phyloP scores from a whole-genome alignment of 164 flowering plant species.

The Protea cynaroides region DNA sequence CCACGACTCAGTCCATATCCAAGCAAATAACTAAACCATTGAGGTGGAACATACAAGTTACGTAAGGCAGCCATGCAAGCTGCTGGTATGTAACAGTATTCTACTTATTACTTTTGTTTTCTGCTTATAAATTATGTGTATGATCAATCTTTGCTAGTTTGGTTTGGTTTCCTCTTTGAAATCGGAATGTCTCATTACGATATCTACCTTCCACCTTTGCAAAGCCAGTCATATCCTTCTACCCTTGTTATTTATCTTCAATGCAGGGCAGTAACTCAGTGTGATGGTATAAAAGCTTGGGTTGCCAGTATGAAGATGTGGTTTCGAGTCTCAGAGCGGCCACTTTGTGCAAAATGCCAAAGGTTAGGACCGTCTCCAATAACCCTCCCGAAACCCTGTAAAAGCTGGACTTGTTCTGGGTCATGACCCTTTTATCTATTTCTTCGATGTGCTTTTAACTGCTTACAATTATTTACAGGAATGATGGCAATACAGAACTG shows the following conservation, averaged over 20 bases:
- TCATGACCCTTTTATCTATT: background rate
- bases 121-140: too few species aligned
- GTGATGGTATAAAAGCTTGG: background rate
- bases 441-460: background rate
- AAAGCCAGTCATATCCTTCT: too few species aligned
- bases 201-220: too few species aligned
- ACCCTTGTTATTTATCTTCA: background rate
- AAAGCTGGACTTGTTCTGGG: background rate
- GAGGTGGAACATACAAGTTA: too few species aligned
- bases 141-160: too few species aligned
- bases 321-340: background rate
- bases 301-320: background rate
- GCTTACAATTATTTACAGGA: background rate
- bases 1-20: too few species aligned
- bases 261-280: background rate
- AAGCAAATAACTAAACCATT: too few species aligned
- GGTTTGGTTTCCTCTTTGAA: too few species aligned
- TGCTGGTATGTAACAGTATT: too few species aligned
- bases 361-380: background rate
- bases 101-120: too few species aligned
- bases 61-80: too few species aligned
- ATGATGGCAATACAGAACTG: background rate
- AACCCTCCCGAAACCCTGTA: background rate
- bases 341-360: background rate
- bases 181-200: too few species aligned